A percentile compares a stretch with the other conserved stretches of the same genome.
Evolutionary conservation across 2,329 filamentous ascomycete genomes (phyloP).

Genomic region (Diaporthe capsici): DNA sequence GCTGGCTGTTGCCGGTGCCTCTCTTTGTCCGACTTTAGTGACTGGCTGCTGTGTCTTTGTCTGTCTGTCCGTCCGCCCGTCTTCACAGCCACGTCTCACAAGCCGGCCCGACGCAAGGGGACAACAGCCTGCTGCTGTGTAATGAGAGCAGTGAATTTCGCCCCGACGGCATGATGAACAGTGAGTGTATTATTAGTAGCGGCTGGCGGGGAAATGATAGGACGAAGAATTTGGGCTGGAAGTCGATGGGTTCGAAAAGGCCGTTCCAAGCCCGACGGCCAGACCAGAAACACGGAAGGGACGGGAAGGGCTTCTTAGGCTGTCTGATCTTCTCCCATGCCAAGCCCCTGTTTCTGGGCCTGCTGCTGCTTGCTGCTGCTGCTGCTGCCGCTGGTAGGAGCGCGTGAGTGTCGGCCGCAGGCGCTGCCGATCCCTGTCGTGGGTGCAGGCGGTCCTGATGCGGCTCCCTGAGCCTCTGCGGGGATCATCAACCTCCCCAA

Average conservation of each 20-base stretch:
- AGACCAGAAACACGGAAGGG: slow-evolving; percentile 39
- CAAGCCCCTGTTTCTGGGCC: slow-evolving; percentile 9
- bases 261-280: slow-evolving; percentile 15
- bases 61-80: background rate
- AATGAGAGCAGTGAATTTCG: background rate
- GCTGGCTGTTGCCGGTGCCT: slow-evolving; percentile 10
- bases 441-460: background rate
- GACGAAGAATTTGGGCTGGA: background rate
- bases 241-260: background rate
- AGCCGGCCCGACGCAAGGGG: background rate
- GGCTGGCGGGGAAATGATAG: background rate
- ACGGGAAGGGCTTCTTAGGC: slow-evolving; percentile 29
- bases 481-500: slow-evolving; percentile 13
- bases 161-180: slow-evolving; percentile 2
- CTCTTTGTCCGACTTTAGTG: background rate
- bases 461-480: slow-evolving; percentile 13
- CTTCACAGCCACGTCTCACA: slow-evolving; percentile 21
- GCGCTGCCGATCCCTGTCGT: slow-evolving; percentile 12
- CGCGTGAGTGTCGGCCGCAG: background rate
- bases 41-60: background rate
- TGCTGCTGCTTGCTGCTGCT: no score
- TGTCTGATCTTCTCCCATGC: slow-evolving; percentile 37
- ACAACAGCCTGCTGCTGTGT: background rate
- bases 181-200: slow-evolving; percentile 1
- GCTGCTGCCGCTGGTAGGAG: no score